phyloP scores from a whole-genome alignment of 2,329 filamentous ascomycete genomes.

The Byssothecium circinans region DNA sequence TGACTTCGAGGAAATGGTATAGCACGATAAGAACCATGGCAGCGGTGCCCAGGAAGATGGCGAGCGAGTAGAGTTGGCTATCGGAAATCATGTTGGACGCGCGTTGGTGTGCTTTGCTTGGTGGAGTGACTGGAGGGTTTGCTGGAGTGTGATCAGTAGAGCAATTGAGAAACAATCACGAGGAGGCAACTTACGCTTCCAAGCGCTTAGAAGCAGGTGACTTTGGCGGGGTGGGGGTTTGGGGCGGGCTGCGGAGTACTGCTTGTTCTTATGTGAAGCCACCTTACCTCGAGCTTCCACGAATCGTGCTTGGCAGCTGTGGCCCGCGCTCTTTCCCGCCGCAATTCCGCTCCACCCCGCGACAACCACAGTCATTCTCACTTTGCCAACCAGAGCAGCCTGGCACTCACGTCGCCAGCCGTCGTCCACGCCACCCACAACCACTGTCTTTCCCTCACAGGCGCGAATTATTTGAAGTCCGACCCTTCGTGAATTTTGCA shows the following conservation, averaged over 20 bases:
- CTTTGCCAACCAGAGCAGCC: too few relatives aligned
- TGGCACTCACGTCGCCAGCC: background rate
- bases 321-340: constrained; percentile 16
- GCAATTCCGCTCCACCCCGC: constrained; percentile 27
- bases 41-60: constrained; percentile 86
- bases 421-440: constrained; percentile 22
- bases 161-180: background rate
- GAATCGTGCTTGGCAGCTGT: constrained; percentile 8
- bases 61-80: constrained; percentile 83
- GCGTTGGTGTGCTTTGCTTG: constrained; percentile 9
- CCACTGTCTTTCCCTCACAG: constrained; percentile 1
- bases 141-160: background rate
- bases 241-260: background rate
- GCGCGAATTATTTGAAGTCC: background rate
- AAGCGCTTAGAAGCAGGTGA: background rate
- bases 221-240: background rate
- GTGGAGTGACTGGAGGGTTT: background rate
- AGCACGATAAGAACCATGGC: constrained; percentile 91
- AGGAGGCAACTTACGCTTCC: background rate
- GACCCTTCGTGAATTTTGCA: background rate
- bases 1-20: constrained; percentile 96
- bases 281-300: constrained; percentile 20
- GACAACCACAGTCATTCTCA: constrained; percentile 39
- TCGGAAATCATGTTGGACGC: constrained; percentile 81
- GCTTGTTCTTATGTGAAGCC: constrained; percentile 12